phyloP scores from a whole-genome alignment of 2,329 filamentous ascomycete species.

The Beauveria rudraprayagi region DNA sequence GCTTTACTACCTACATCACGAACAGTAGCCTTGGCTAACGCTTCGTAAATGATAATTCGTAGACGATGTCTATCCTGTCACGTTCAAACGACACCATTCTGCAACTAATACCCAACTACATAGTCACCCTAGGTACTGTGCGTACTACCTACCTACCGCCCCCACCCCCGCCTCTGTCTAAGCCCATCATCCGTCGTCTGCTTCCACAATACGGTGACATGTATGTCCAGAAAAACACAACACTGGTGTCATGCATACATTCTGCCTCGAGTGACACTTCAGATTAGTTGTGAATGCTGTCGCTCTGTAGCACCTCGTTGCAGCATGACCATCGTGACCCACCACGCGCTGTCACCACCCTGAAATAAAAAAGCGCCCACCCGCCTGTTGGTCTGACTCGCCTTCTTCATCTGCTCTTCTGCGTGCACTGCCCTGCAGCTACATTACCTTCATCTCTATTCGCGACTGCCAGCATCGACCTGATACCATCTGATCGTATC shows the following conservation, averaged over 20 bases:
- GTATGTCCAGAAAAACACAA: background rate
- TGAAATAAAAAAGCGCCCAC: constrained; percentile 2
- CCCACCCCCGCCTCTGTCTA: background rate
- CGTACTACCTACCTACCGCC: background rate
- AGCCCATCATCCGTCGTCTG: background rate
- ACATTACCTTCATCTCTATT: no score
- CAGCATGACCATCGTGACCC: background rate
- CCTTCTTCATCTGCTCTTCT: background rate
- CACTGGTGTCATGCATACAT: background rate
- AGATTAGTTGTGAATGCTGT: background rate
- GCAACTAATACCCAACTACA: background rate
- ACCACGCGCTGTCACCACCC: background rate
- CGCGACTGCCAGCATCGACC: background rate
- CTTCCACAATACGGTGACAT: background rate
- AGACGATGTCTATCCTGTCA: background rate
- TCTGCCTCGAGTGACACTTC: background rate
- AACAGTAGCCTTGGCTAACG: background rate
- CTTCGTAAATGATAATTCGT: background rate
- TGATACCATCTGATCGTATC: background rate
- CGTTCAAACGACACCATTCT: background rate
- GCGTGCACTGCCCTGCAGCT: background rate
- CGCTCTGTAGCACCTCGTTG: background rate
- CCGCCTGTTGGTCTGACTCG: constrained; percentile 2
- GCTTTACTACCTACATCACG: background rate
- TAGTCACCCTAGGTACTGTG: no score